phyloP scores from a whole-genome alignment of 805 yeast species.

The Starmera quercuum region DNA sequence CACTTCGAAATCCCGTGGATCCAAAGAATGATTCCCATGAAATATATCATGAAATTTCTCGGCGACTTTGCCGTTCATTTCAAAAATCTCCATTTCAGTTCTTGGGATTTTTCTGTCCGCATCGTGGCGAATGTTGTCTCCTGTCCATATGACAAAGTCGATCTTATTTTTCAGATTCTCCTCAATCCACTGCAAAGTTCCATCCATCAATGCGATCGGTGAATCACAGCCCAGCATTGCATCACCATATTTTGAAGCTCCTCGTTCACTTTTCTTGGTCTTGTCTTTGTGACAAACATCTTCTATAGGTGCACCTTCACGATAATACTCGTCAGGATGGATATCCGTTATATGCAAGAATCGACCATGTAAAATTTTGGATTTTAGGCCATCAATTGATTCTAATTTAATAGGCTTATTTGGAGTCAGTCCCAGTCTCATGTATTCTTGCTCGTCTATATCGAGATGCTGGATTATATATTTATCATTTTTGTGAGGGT shows the following conservation, averaged over 20 bases:
- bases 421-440: slow-evolving; percentile 32
- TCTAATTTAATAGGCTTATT: slow-evolving; percentile 27
- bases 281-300: slow-evolving; percentile 50
- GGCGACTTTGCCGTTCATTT: slow-evolving; percentile 55
- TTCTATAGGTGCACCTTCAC: slow-evolving; percentile 40
- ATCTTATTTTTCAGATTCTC: slow-evolving; percentile 63
- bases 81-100: slow-evolving; percentile 63
- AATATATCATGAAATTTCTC: slow-evolving; percentile 44
- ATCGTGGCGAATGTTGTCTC: slow-evolving; percentile 83
- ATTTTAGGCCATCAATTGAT: slow-evolving; percentile 6
- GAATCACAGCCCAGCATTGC: slow-evolving; percentile 75
- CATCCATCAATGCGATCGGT: slow-evolving; percentile 52
- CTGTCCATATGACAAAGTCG: slow-evolving; percentile 87
- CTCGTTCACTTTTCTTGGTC: slow-evolving; percentile 24
- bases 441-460: slow-evolving; percentile 22
- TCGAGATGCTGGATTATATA: slow-evolving; percentile 7
- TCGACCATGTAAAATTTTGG: slow-evolving; percentile 45
- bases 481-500: not conserved
- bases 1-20: slow-evolving; percentile 38
- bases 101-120: slow-evolving; percentile 71
- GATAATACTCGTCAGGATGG: slow-evolving; percentile 73
- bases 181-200: slow-evolving; percentile 61
- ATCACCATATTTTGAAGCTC: slow-evolving; percentile 65
- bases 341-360: slow-evolving; percentile 83
- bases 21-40: slow-evolving; percentile 31